These are phyloP conservation scores for Dichomitus squalens DNA, from an alignment of 1,284 basidiomycete genomes.

Conservation along the genomic window DNA sequence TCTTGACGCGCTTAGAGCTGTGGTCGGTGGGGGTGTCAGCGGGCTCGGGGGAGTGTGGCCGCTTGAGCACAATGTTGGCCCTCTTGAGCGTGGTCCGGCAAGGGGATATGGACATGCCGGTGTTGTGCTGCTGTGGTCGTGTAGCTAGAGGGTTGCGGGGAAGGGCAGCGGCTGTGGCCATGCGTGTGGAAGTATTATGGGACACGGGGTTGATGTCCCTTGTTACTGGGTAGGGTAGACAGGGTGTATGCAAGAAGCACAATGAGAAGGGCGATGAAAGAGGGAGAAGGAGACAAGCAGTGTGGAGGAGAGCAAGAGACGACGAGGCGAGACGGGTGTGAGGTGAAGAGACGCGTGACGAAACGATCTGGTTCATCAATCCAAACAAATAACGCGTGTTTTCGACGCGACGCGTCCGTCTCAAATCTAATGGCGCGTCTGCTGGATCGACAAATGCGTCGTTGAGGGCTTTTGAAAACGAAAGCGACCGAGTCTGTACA, in stretches of 20 bases:
- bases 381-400: conserved; percentile 29
- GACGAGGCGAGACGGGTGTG: conserved; percentile 4
- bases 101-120: conserved; percentile 23
- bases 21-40: conserved; percentile 34
- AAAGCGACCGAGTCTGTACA: no score
- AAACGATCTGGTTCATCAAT: conserved; percentile 26
- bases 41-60: conserved; percentile 66
- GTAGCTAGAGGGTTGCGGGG: conserved; percentile 29
- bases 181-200: conserved; percentile 15
- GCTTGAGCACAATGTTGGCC: conserved; percentile 43
- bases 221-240: background rate
- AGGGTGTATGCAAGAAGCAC: conserved; percentile 18
- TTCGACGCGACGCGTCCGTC: conserved; percentile 14
- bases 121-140: conserved; percentile 27
- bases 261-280: conserved; percentile 11
- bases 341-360: conserved; percentile 24
- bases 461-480: no score
- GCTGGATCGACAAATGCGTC: background rate
- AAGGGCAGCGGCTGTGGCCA: conserved; percentile 26
- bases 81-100: conserved; percentile 22
- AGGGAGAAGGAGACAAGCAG: conserved; percentile 6
- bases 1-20: conserved; percentile 38
- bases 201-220: conserved; percentile 3
- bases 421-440: background rate
- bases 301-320: conserved; percentile 9